phyloP scores from a whole-genome alignment of 345 rosid species.

The Syzygium aqueum region DNA sequence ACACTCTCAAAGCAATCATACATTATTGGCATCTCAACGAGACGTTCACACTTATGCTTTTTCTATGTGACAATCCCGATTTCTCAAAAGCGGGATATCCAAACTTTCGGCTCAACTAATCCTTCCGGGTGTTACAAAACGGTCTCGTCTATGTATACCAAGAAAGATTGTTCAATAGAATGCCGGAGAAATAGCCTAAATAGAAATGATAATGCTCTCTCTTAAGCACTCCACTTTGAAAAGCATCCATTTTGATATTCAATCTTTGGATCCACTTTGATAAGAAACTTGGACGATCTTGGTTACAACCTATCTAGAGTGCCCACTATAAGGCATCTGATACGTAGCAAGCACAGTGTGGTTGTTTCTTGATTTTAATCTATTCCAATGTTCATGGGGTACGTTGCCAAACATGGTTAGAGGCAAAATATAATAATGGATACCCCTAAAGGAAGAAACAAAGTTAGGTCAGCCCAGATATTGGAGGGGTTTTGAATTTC shows the following conservation, averaged over 20 bases:
- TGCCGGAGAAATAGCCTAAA: not conserved
- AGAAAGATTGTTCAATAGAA: not conserved
- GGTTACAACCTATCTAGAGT: not conserved
- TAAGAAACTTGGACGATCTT: not conserved
- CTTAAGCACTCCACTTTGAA: not conserved
- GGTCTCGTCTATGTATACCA: not conserved
- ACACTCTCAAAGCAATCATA: not conserved
- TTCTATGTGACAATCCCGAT: not conserved
- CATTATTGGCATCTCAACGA: not conserved
- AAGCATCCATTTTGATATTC: not conserved
- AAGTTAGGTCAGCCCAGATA: not conserved
- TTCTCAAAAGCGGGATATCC: not conserved
- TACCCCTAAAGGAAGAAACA: not conserved
- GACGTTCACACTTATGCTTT: not conserved
- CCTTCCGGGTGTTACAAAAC: not conserved
- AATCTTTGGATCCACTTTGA: not conserved
- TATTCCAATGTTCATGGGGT: not conserved
- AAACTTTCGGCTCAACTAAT: not conserved
- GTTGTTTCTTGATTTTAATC: not conserved
- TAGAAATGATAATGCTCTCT: not conserved
- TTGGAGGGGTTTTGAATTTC: not conserved
- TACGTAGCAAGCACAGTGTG: not conserved
- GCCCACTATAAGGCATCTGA: not conserved
- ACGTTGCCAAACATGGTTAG: not conserved
- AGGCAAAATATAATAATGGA: not conserved